phyloP scores from a whole-genome alignment of 202 grass and related monocot genomes.

The Zizania palustris region DNA sequence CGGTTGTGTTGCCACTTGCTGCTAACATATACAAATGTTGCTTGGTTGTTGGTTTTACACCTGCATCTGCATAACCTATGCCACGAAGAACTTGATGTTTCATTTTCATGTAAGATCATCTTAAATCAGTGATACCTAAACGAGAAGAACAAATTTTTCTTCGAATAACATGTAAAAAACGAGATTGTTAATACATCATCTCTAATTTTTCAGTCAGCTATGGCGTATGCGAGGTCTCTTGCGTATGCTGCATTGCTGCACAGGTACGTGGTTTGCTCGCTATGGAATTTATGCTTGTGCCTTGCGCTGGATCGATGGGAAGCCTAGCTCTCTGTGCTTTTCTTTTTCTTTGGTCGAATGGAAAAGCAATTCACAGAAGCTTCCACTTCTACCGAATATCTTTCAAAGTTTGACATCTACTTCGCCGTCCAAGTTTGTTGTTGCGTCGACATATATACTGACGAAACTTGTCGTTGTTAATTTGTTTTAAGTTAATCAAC shows the following conservation, averaged over 20 bases:
- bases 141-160: too few relatives aligned
- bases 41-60: neutral
- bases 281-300: neutral
- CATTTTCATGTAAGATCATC: too few relatives aligned
- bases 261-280: too few relatives aligned
- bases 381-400: neutral
- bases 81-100: too few relatives aligned
- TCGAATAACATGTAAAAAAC: too few relatives aligned
- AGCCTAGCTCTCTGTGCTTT: neutral
- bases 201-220: too few relatives aligned
- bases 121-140: too few relatives aligned
- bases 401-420: neutral
- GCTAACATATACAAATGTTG: neutral
- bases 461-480: neutral
- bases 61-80: too few relatives aligned
- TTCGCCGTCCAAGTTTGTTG: neutral
- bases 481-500: neutral
- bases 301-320: neutral
- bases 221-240: too few relatives aligned
- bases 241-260: too few relatives aligned
- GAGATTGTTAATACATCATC: too few relatives aligned
- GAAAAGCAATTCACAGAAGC: neutral
- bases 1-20: neutral
- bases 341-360: slow-evolving; percentile 2
- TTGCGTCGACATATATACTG: neutral